Base-by-base conservation (phyloP, 164 flowering plant genomes). In the Liriodendron chinense region DNA sequence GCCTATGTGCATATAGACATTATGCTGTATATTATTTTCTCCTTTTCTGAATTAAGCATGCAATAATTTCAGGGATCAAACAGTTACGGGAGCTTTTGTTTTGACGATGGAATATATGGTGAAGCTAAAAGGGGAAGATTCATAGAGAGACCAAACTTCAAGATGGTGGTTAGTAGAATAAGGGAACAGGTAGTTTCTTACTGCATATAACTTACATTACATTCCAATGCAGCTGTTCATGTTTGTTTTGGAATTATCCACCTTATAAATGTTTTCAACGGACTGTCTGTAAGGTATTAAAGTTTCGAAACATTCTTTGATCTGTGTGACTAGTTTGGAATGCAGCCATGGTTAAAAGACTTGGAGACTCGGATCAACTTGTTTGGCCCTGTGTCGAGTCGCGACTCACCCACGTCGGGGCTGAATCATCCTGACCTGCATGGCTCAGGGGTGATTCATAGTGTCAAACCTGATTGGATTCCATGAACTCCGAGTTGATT, bases 131-230 rank as follows among this genome's bases (percentile, higher is more conserved):
- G 74, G 68, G 62, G 69, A 71, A 84, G 81, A 69, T 59, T 24
- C 25, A 24, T 56, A 57, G 85, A 78, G 72, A 89, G 75, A 82
- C 87, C 90, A 75, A 81, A 85, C 75, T 67, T 92, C 70, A 87
- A 80, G 82, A 82, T 75, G 79, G 74, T 89, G 68, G 80, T 92
- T 71, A 80, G 86, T 76, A 84, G 78, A 76, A 86, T 92, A 70
- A 88, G 94, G 78, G 89, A 90, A 84, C 90, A 90, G 95, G 94
- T 91, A 77, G 24, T 56, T 75, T 47, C 49, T 72, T 50, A n/a
- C 48, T 26, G 28, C n/a, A 7, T 12, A 23, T 63, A 66, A 23
- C 34, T 26, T 26, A 7, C 43, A 66, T 66, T 53, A 53, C 13
- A 53, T 28, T 69, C 57, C 18, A 69, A 20, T 16, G 59, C 24